Evolutionary conservation across 2,329 filamentous ascomycete species (phyloP), one percentile per base, ranked within the genome.

Genomic region (Aspergillus pseudoterreus): DNA sequence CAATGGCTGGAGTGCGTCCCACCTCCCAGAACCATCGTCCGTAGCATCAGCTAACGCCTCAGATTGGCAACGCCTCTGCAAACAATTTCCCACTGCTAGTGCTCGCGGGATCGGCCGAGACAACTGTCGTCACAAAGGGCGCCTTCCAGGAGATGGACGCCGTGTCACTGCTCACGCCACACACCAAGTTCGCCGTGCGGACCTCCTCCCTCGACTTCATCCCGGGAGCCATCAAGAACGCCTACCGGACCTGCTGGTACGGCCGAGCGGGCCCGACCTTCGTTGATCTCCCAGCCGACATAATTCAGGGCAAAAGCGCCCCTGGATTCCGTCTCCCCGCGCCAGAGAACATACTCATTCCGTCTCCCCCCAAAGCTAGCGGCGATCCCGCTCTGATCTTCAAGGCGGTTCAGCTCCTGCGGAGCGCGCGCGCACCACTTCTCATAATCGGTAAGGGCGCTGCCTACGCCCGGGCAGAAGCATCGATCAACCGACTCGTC

Each of bases 141-240:
- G 78, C 75, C 27, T 83, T 83, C 56, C 81, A 83, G 63, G 80
- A 83, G 61, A 69, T 83, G 50, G 79, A 83, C 59, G 76, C 79
- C 19, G 71, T 83, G 22, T 71, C 77, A 3, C 65, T 83, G 6
- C 63, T 83, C 10, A 73, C 73, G 11, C 77, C 79, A 0, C 78
- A 82, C 55, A 78, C 77, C 6, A 82, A 82, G 58, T 65, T 79
- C 43, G 70, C 77, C 6, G 67, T 78, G 15, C 71, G 79, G 50
- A 70, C 76, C n/a, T 61, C 73, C 3, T 69, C 66, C 12, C 64
- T 75, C 12, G 74, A 78, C n/a, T 70, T 70, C 15, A 72, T 81
- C 45, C 71, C 76, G 4, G 67, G 71, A 24, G 73, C 72, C 14
- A 73, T 83, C 41, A 70, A 72, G 27, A 75, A 77, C 60, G 78